These are phyloP conservation scores for Pterocarpus santalinus DNA, from an alignment of 306 rosid genomes.

Conservation along the genomic window DNA sequence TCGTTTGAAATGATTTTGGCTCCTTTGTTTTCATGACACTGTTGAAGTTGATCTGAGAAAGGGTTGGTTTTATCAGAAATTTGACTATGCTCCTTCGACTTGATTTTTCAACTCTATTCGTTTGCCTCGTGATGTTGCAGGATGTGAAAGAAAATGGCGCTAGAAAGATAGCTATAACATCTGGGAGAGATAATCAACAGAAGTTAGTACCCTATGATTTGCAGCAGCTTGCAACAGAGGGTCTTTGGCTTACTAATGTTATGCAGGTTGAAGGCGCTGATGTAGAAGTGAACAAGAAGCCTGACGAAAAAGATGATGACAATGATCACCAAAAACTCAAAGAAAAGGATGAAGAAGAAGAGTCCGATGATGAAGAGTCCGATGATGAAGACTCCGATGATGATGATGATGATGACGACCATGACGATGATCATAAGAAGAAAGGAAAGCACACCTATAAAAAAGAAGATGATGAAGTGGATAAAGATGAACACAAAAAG, in stretches of 20 bases:
- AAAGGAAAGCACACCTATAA: not conserved
- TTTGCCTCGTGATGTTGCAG: slow-evolving; percentile 45
- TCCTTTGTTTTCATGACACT: not conserved
- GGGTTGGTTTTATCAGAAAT: not conserved
- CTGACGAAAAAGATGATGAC: not conserved
- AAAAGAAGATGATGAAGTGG: not conserved
- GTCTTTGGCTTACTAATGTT: slow-evolving; percentile 27
- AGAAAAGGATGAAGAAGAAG: not conserved
- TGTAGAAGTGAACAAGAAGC: slow-evolving; percentile 17
- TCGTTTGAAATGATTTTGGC: slow-evolving; percentile 17
- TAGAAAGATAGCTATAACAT: slow-evolving; percentile 49
- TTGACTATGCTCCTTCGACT: not conserved
- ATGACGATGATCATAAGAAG: not conserved
- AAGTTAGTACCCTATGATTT: slow-evolving; percentile 36
- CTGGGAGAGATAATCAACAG: slow-evolving; percentile 31
- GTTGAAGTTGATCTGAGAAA: not conserved
- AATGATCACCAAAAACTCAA: not conserved
- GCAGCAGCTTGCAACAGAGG: slow-evolving; percentile 41
- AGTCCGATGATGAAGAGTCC: slow-evolving; percentile 7
- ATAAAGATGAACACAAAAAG: slow-evolving; percentile 27
- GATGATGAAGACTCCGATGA: not conserved
- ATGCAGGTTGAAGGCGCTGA: slow-evolving; percentile 39
- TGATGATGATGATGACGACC: not conserved
- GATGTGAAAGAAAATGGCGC: slow-evolving; percentile 44
- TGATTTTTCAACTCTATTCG: not conserved